Base-by-base conservation (phyloP, 192 early-diverging fungal genomes). In the Coemansia sp. region DNA sequence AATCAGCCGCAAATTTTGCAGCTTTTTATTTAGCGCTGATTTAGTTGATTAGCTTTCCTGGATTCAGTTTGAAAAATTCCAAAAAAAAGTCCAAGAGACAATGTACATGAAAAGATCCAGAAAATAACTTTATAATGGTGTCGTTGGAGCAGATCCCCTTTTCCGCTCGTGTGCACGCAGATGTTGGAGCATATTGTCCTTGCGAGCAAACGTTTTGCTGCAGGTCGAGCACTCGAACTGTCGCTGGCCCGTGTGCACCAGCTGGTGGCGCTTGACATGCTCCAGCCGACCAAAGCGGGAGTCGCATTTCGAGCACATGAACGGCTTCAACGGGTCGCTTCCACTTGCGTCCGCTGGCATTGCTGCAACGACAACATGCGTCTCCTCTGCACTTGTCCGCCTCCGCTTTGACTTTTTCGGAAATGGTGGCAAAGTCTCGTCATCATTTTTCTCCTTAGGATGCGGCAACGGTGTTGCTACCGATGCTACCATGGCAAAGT, bases 161-260 rank as follows among this genome's bases (percentile, higher is more conserved):
- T 74, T 73, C 59, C 79, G 84, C 60, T 79, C 65, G 60, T 92
- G 91, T 0, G 91, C 87, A 49, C 89, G 89, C n/a, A 88, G 85
- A 63, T 92, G 91, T 48, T 92, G 91, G 63, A 91, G 83, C 91
- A 92, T 92, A 66, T 92, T 92, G 68, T 92, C 91, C 71, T 88
- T 90, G 44, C 91, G 85, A 62, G 86, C 87, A 73, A 92, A 92
- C 66, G 83, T 77, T 53, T 88, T 83, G 44, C 70, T 72, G 60
- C 91, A 92, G 0, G 75, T 75, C 18, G 87, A 82, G 48, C 91
- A 92, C 70, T 84, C 73, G 70, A 88, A 91, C n/a, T 87, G 88
- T 73, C 89, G 85, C 88, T 92, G 72, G 21, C 77, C 77, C 0
- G 84, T 85, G 45, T 85, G 84, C 44, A 82, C 80, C 44, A 81